These are phyloP conservation scores for Pythium vanterpoolii DNA, from an alignment of 352 stramenopile species.

Conservation along the genomic window DNA sequence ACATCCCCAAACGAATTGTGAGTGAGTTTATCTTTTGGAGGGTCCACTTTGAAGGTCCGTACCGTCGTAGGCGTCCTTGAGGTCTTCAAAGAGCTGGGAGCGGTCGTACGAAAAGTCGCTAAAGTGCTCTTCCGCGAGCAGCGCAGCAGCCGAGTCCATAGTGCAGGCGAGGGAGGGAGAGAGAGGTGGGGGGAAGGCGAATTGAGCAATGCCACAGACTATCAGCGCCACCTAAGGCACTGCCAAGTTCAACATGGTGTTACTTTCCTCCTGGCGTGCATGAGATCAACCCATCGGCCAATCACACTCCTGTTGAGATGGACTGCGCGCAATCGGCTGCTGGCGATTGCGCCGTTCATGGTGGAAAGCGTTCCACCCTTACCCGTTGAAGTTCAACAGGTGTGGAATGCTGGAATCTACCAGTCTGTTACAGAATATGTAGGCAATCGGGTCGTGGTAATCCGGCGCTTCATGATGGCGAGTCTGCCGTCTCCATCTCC, in stretches of 20 bases:
- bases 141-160: constrained; percentile 56
- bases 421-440: not conserved
- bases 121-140: constrained; percentile 80
- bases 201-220: constrained; percentile 11
- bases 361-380: not conserved
- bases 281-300: not conserved
- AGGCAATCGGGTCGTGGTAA: not conserved
- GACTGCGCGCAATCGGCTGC: constrained; percentile 10
- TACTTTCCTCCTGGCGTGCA: not conserved
- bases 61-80: constrained; percentile 33
- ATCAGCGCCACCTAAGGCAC: not conserved
- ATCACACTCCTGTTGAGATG: not conserved
- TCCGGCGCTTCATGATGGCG: not conserved
- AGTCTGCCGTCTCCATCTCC: not conserved
- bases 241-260: constrained; percentile 6
- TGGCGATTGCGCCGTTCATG: not conserved
- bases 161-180: not conserved
- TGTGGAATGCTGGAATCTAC: not conserved
- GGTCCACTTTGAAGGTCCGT: not conserved
- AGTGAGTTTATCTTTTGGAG: constrained; percentile 16
- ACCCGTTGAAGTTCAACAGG: constrained; percentile 12
- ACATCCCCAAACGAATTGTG: constrained; percentile 22
- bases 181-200: not conserved
- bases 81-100: constrained; percentile 52
- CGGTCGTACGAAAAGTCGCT: constrained; percentile 73